Evolutionary conservation across 108 stramenopile species (phyloP), one percentile per base, ranked within the genome.

Genomic region (Skeletonema grethae): DNA sequence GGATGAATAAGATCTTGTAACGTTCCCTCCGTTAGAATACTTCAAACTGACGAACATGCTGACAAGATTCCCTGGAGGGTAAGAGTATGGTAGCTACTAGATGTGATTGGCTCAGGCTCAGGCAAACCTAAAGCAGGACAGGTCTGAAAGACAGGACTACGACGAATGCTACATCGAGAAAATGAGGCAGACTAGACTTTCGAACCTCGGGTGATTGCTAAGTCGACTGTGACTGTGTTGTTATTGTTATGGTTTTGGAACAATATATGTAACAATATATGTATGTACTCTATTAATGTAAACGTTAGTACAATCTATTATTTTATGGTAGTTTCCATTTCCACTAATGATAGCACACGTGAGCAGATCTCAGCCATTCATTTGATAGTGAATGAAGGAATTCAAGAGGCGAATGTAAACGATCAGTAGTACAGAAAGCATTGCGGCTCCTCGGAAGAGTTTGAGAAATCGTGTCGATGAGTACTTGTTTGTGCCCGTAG

Each of bases 121-220:
- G 63, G 72, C n/a, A 63, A 63, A 4, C 34, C 38, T 13, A 43
- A 24, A 9, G n/a, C n/a, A 22, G 32, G 13, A 61, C 31, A 13
- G 56, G 38, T n/a, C n/a, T 28, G 25, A 28, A 28, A 1, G 25
- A 28, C 1, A 28, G 0, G 1, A 28, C 28, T 64, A 56, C 50
- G 2, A 15, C 35, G 35, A 61, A 24, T 72, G 0, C 1, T 1
- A 28, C 25, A 72, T 28, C 28, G 20, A 10, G 63, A 41, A 7
- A 24, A 63, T 29, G 57, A 58, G 20, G 39, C 56, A 45, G 45
- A 57, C 58, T 72, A 62, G 25, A 28, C 25, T 1, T 28, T 28
- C 25, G 25, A n/a, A n/a, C n/a, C n/a, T 28, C 25, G 25, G 25
- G 25, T 28, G 25, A 28, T 1, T 28, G 25, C 25, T 28, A 28